A percentile compares a stretch with the other conserved stretches of the same genome.
Conservation (phyloP, 768 basidiomycete species). For the Floccularia luteovirens region DNA sequence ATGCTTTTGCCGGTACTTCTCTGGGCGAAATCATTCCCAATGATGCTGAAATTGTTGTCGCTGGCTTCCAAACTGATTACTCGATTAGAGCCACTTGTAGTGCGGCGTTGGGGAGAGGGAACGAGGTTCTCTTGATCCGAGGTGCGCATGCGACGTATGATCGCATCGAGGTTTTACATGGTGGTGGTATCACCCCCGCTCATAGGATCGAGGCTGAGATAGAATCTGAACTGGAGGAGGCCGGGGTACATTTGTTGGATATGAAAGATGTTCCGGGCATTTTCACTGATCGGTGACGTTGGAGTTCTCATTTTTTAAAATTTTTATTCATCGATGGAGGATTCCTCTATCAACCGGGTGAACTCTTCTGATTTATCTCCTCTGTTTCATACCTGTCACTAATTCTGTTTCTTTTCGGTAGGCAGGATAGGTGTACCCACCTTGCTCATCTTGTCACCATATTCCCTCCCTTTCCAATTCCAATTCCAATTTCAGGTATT, state of each 20-base stretch:
- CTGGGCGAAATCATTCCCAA: constrained; percentile 40
- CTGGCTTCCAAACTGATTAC: constrained; percentile 64
- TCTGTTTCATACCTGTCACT: too few relatives aligned
- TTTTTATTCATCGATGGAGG: too few relatives aligned
- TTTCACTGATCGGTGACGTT: constrained; percentile 42
- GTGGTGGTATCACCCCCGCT: constrained; percentile 47
- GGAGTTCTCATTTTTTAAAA: too few relatives aligned
- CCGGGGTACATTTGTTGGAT: constrained; percentile 55
- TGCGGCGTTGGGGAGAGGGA: constrained; percentile 54
- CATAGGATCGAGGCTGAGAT: constrained; percentile 47
- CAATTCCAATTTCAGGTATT: too few relatives aligned
- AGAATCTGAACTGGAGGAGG: constrained; percentile 62
- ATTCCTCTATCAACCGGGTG: too few relatives aligned
- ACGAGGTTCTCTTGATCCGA: constrained; percentile 54
- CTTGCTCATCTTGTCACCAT: too few relatives aligned
- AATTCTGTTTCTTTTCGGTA: too few relatives aligned
- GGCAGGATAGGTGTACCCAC: too few relatives aligned
- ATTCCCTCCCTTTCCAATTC: too few relatives aligned
- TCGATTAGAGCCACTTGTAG: constrained; percentile 53
- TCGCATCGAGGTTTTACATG: constrained; percentile 54
- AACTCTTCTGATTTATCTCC: too few relatives aligned
- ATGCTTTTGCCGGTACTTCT: constrained; percentile 56
- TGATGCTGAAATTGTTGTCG: constrained; percentile 57
- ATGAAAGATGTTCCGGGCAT: constrained; percentile 58
- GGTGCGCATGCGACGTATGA: constrained; percentile 67